Conservation (phyloP, 2,329 filamentous ascomycete genomes). For the Bipolaris gigantea region DNA sequence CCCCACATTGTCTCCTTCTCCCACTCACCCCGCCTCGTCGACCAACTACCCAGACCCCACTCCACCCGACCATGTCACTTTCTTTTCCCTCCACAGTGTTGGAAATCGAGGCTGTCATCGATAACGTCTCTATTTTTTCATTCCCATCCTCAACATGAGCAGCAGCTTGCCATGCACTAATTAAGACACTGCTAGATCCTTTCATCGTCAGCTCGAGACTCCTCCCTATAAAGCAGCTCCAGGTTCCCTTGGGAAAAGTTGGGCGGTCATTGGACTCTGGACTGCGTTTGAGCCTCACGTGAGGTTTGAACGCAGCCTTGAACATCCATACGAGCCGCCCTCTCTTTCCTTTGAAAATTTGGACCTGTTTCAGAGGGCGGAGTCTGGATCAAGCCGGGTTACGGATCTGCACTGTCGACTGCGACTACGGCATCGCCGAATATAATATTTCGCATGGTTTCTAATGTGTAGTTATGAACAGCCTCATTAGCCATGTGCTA, state of each 20-base stretch:
- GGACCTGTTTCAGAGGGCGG: not conserved
- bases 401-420: not conserved
- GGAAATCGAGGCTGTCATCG: conserved; percentile 9
- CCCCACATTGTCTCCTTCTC: not conserved
- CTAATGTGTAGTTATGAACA: not conserved
- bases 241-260: not conserved
- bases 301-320: not conserved
- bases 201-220: not conserved
- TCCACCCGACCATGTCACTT: not conserved
- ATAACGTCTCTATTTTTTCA: not conserved
- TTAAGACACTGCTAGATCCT: conserved; percentile 5
- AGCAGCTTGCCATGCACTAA: not conserved
- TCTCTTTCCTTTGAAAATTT: not conserved
- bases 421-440: not conserved
- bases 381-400: not conserved
- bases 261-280: not conserved
- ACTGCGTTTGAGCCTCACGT: not conserved
- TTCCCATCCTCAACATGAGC: not conserved
- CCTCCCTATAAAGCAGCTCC: not conserved
- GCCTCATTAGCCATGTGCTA: no score
- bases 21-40: not conserved
- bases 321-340: not conserved
- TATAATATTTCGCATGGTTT: not conserved
- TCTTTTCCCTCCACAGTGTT: not conserved
- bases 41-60: not conserved